Percentiles rank a stretch among this genome's conserved stretches.
Conservation (phyloP, 2,329 filamentous ascomycete genomes). For the Pseudofabraea citricarpa region DNA sequence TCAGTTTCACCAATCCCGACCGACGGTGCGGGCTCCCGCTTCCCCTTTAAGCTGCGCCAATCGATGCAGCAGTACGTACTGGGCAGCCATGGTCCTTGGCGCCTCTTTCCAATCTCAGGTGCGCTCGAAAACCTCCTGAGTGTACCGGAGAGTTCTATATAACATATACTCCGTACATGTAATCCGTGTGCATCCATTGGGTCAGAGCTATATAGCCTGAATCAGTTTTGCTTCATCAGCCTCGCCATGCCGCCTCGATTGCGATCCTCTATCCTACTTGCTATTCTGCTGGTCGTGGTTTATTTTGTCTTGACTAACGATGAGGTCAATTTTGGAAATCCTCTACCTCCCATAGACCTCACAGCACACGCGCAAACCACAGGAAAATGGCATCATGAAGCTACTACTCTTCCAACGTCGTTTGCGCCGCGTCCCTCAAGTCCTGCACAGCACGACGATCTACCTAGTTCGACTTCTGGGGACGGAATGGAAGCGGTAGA, state of each 20-base stretch:
- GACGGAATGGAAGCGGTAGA: no score
- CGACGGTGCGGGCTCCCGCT: background rate
- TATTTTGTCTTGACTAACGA: constrained; percentile 1
- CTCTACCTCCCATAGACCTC: background rate
- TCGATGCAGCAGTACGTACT: background rate
- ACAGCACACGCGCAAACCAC: no score
- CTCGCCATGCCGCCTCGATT: background rate
- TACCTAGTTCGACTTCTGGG: no score
- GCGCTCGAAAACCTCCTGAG: background rate
- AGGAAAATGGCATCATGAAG: no score
- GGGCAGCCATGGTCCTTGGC: background rate
- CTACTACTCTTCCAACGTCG: no score
- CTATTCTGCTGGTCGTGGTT: background rate
- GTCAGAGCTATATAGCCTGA: background rate
- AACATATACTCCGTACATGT: background rate
- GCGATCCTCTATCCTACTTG: background rate
- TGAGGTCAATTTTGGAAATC: constrained; percentile 1
- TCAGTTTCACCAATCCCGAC: no score
- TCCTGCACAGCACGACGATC: no score
- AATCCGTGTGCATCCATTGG: background rate
- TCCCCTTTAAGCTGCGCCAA: background rate
- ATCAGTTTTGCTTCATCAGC: background rate
- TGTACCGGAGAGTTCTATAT: background rate
- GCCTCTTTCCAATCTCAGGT: no score
- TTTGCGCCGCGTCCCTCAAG: no score